Base-by-base conservation (phyloP, 2,329 filamentous ascomycete genomes). In the Fusarium haematococcum region DNA sequence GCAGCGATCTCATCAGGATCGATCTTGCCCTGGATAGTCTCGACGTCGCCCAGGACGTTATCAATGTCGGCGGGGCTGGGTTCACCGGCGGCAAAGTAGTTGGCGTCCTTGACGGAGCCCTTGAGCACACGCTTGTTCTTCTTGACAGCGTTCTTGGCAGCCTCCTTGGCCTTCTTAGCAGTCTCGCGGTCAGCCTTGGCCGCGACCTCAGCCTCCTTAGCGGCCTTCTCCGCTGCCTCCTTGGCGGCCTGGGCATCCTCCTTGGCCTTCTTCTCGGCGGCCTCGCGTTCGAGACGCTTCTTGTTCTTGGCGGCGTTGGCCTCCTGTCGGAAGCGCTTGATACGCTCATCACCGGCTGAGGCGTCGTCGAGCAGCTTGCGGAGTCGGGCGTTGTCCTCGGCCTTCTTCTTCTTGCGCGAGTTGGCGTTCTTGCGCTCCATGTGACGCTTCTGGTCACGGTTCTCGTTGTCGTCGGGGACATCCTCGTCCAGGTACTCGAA, bases 91-190 rank as follows among this genome's bases (percentile, higher is more conserved):
- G 88, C 89, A 84, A 99, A 98, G 91, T 99, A 99, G 89, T 98
- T 98, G 80, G 94, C 95, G 77, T 99, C 97, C 90, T 99, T 99
- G 85, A 96, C 94, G 75, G 94, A 95, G 72, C 91, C 92, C 85
- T 97, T 95, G 79, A 99, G 92, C 57, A 98, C 93, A 88, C 97
- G 95, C 91, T 98, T 98, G 91, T 99, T 99, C 94, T 99, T 99
- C 93, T 99, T 99, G 80, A 97, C 93, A 16, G 97, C 97, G 81
- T 95, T 98, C 92, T 99, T 99, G 68, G 97, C 97, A 2, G 96
- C 96, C 86, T 99, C 97, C 89, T 98, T 99, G 70, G 94, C 93
- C 90, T 99, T 99, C 91, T 98, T 99, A 80, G 87, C 87, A 74
- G 93, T 90, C 77, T 96, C 95, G 77, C 93, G 94, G 67, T 95